Percentiles rank a stretch among this genome's conserved stretches.
These are phyloP conservation scores for Tetrapisispora nanseiensis DNA, from an alignment of 805 yeast species.

Conservation along the genomic window DNA sequence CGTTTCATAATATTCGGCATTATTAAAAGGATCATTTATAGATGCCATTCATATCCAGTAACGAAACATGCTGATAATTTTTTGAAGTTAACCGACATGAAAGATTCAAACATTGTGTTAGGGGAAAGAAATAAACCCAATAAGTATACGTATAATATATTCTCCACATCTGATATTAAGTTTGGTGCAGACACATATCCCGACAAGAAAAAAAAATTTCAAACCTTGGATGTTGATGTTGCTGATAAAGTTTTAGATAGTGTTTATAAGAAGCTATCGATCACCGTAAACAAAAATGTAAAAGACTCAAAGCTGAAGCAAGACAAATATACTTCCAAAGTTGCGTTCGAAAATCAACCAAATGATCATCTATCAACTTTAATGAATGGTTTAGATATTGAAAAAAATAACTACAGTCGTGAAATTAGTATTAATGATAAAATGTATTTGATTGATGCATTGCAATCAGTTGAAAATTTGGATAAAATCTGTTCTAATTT, in stretches of 20 bases:
- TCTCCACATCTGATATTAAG: constrained; percentile 28
- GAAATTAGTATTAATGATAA: constrained; percentile 15
- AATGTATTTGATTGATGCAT: constrained; percentile 32
- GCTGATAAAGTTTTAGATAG: constrained; percentile 24
- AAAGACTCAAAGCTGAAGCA: neutral
- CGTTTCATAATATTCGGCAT: constrained; percentile 83
- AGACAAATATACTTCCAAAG: constrained; percentile 8
- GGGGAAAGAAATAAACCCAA: constrained; percentile 1
- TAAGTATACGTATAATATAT: constrained; percentile 9
- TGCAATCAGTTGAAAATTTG: constrained; percentile 44
- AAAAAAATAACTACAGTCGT: neutral
- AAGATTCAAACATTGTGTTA: constrained; percentile 11
- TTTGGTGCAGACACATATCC: constrained; percentile 9
- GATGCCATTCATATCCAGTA: constrained; percentile 72
- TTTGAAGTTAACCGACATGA: constrained; percentile 8
- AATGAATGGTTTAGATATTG: neutral
- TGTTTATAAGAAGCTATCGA: constrained; percentile 23
- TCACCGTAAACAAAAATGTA: neutral
- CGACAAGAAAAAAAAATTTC: constrained; percentile 1
- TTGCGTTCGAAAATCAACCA: constrained; percentile 16
- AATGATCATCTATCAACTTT: neutral
- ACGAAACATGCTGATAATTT: constrained; percentile 22
- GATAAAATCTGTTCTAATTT: constrained; percentile 67
- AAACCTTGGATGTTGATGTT: constrained; percentile 11
- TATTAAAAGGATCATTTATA: constrained; percentile 66